These are phyloP conservation scores for Vitis cinerea DNA, from an alignment of 164 flowering plant species.

Conservation along the genomic window DNA sequence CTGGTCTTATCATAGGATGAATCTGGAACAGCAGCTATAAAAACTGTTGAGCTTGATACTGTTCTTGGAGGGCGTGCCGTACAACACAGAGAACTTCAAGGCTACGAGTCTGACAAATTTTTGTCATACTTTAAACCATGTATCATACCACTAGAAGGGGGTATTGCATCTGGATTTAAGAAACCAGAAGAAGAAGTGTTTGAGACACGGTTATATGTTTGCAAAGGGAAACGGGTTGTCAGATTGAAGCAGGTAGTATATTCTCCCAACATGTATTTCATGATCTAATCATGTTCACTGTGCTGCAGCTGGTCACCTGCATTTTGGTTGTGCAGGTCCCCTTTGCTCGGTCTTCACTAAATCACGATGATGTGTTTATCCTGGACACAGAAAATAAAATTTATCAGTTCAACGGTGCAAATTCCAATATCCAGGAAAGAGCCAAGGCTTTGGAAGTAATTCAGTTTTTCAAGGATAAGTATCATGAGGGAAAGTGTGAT, in stretches of 20 bases:
- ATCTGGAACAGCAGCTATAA: slow-evolving; percentile 97
- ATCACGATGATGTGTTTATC: slow-evolving; percentile 99
- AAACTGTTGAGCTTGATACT: slow-evolving; percentile 97
- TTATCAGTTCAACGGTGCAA: slow-evolving; percentile 98
- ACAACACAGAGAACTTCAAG: slow-evolving; percentile 94
- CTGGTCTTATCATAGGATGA: slow-evolving; percentile 65
- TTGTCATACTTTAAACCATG: slow-evolving; percentile 98
- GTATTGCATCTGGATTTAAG: slow-evolving; percentile 95
- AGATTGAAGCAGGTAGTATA: slow-evolving; percentile 79
- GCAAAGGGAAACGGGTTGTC: slow-evolving; percentile 89
- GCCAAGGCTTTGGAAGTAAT: slow-evolving; percentile 98
- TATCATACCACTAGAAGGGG: slow-evolving; percentile 96
- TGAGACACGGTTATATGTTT: slow-evolving; percentile 82
- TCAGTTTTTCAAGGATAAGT: slow-evolving; percentile 87
- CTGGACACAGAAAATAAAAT: slow-evolving; percentile 84
- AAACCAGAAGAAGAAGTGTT: slow-evolving; percentile 80
- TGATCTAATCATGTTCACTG: not conserved
- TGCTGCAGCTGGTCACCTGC: too few species aligned
- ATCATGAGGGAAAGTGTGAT: slow-evolving; percentile 89
- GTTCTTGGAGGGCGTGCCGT: slow-evolving; percentile 98
- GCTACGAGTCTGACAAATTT: slow-evolving; percentile 96
- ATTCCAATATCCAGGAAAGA: slow-evolving; percentile 96
- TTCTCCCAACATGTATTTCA: not conserved
- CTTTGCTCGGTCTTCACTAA: slow-evolving; percentile 86
- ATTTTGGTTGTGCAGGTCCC: slow-evolving; percentile 69